Percentiles rank a stretch among this genome's conserved stretches.
These are phyloP conservation scores for Ceratocystis cubensis DNA, from an alignment of 2,329 filamentous ascomycete species.

Conservation along the genomic window DNA sequence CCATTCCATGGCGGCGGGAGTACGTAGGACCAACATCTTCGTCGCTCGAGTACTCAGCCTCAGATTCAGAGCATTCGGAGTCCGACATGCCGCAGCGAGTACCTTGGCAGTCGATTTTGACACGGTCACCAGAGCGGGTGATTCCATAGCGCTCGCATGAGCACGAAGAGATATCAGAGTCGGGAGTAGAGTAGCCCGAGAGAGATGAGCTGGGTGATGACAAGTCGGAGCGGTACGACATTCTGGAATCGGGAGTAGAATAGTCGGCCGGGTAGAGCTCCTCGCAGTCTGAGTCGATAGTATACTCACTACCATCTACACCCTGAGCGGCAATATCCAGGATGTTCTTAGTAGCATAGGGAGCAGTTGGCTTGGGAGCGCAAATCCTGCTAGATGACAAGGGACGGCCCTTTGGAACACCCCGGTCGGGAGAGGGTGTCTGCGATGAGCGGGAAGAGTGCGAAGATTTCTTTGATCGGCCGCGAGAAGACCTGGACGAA, in stretches of 20 bases:
- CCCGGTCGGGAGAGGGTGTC: constrained; percentile 39
- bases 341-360: constrained; percentile 77
- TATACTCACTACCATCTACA: constrained; percentile 44
- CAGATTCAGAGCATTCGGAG: constrained; percentile 44
- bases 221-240: constrained; percentile 61
- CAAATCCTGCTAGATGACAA: constrained; percentile 81
- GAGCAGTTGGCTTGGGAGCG: constrained; percentile 78
- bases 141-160: constrained; percentile 95
- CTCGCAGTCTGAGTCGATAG: constrained; percentile 36
- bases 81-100: constrained; percentile 54
- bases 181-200: constrained; percentile 66
- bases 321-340: constrained; percentile 59
- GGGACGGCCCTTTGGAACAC: constrained; percentile 78
- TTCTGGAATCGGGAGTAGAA: constrained; percentile 56
- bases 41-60: constrained; percentile 34
- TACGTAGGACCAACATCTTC: constrained; percentile 32
- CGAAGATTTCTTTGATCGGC: constrained; percentile 31
- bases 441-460: constrained; percentile 39
- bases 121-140: constrained; percentile 79
- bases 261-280: constrained; percentile 36
- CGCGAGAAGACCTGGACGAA: constrained; percentile 35
- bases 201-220: constrained; percentile 61
- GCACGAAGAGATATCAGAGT: constrained; percentile 66
- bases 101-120: constrained; percentile 93
- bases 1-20: constrained; percentile 52